Base-by-base conservation (phyloP, 176 grass and related monocot species). In the Musa itinerans region DNA sequence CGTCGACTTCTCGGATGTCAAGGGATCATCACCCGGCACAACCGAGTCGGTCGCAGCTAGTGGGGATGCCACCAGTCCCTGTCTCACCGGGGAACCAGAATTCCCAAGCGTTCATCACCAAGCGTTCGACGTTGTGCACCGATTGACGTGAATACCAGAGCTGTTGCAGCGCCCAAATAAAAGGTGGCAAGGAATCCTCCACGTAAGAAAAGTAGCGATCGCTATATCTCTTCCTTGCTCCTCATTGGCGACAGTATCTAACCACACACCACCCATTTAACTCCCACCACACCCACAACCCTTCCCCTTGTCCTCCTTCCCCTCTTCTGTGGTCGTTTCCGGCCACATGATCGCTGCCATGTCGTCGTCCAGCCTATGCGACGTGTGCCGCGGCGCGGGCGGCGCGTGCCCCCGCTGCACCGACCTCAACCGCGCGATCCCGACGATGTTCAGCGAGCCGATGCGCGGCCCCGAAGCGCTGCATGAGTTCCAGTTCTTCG, bases 401-500 rank as follows among this genome's bases (percentile, higher is more conserved):
- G 55, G 68, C 26, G 54, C n/a, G 24, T 83, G 73, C 66, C 26
- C 77, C 2, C 67, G 77, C 65, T 74, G 73, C 27, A 77, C 77
- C 54, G 85, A 78, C 68, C 81, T 83, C 56, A 87, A 83, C 78
- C 66, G 73, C 9, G 52, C 74, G 1, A 76, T 76, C 74, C 71
- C 83, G 7, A 53, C 68, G 16, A 78, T 81, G 15, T 64, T 82
- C 0, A 62, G 55, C 58, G 27, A 43, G 52, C 43, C 80, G 16
- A 10, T 66, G 29, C 75, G 72, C n/a, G 76, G 62, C 50, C 67
- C 64, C 21, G 81, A 77, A 3, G 63, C 50, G 2, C 63, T 87
- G 12, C 82, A 84, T 2, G 83, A 89, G 72, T 83, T 89, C 27
- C 87, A 85, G 51, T 89, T 89, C 87, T 89, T 85, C 52, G 76